Conservation (phyloP, 768 basidiomycete species). For the Pleurotus citrinopileatus region DNA sequence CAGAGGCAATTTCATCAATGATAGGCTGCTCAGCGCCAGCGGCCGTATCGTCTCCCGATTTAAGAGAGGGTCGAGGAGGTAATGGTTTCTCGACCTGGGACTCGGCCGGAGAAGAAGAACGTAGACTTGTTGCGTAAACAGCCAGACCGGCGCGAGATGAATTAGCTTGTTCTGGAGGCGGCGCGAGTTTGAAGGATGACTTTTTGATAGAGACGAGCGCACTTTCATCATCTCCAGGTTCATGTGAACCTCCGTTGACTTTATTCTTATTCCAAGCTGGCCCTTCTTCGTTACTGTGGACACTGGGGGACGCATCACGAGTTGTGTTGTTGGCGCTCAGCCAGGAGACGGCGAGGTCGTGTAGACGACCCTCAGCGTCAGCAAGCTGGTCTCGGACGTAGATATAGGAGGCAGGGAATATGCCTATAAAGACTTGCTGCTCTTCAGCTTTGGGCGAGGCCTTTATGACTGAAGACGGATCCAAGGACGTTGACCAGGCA, state of each 20-base stretch:
- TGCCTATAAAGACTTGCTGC: conserved; percentile 90
- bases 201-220: conserved; percentile 42
- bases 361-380: conserved; percentile 84
- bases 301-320: conserved; percentile 25
- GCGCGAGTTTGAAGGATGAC: conserved; percentile 66
- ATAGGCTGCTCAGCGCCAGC: conserved; percentile 84
- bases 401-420: conserved; percentile 90
- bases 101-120: conserved; percentile 65
- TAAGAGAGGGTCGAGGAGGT: conserved; percentile 91
- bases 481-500: conserved; percentile 57
- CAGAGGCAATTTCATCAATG: conserved; percentile 96
- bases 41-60: conserved; percentile 90
- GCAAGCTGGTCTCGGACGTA: conserved; percentile 82
- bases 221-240: conserved; percentile 27
- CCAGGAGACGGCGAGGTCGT: conserved; percentile 61
- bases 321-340: conserved; percentile 33
- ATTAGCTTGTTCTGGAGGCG: conserved; percentile 72
- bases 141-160: conserved; percentile 70
- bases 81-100: conserved; percentile 68
- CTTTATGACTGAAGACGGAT: conserved; percentile 51
- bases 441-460: conserved; percentile 65
- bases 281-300: conserved; percentile 42
- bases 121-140: conserved; percentile 73
- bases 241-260: conserved; percentile 27
- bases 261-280: conserved; percentile 46